Base-by-base conservation (phyloP, 129 eudicot species). In the Kitagawia praeruptora region DNA sequence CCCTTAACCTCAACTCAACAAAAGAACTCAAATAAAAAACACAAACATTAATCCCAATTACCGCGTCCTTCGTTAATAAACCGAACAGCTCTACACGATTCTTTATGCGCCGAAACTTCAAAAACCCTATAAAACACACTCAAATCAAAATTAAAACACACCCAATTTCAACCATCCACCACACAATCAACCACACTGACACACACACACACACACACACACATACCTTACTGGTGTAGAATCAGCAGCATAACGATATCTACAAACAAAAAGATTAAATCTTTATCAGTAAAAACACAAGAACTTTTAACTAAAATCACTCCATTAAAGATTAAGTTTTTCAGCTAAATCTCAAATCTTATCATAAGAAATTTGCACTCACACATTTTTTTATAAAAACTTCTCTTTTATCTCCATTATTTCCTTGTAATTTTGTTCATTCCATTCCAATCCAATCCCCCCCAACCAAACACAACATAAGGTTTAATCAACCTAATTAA, bases 21-120 rank as follows among this genome's bases (percentile, higher is more conserved):
- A 82, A 28, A n/a, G 8, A 28, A 6, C 0, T 14, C 34, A 45
- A 37, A 69, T 1, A 0, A 69, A 69, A 2, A 0, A 38, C n/a
- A 69, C 1, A 69, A 69, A 12, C 47, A 4, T 15, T 9, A 28
- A 51, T n/a, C 23, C 34, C 27, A 64, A 79, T 85, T 89, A 94
- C 98, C 98, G 19, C 88, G 91, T 70, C 98, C 98, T 49, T 92
- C 97, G n/a, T 90, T 88, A 77, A 94, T 87, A 83, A 94, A 94
- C 64, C 98, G 90, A 77, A 87, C 85, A 23, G 98, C 89, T 87
- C 98, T 90, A 81, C 97, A 88, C 31, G 98, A 91, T 84, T 92
- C 90, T 12, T 80, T 81, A 77, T 94, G 98, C 5, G 97, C 96
- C 77, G 85, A 83, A 79, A 94, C 96, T 86, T 89, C 87, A 85